These are phyloP conservation scores for Dalbergia cultrata DNA, from an alignment of 306 rosid species.

Conservation along the genomic window DNA sequence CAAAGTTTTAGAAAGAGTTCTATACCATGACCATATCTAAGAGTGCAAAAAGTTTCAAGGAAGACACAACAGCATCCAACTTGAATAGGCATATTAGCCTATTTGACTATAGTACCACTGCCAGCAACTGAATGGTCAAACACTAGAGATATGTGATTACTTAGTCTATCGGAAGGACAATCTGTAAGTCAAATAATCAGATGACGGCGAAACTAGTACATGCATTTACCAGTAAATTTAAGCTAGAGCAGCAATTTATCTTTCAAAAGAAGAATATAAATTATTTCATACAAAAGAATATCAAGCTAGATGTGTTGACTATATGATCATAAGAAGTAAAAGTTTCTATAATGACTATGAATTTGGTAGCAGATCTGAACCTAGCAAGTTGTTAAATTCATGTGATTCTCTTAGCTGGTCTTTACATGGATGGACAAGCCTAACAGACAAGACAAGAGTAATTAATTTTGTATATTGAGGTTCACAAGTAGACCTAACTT, in stretches of 20 bases:
- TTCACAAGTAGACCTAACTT: not conserved
- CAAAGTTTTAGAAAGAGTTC: not conserved
- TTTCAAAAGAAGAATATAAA: not conserved
- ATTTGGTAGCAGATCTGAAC: not conserved
- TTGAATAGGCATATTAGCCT: constrained; percentile 6
- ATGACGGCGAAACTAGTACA: not conserved
- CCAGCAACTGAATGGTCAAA: constrained; percentile 31
- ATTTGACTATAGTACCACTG: constrained; percentile 21
- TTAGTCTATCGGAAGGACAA: not conserved
- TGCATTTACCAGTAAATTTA: constrained; percentile 13
- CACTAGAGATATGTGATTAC: not conserved
- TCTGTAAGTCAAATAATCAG: not conserved
- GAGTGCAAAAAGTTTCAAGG: not conserved
- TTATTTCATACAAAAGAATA: not conserved
- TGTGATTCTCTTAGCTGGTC: constrained; percentile 5
- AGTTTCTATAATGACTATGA: not conserved
- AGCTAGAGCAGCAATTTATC: constrained; percentile 3
- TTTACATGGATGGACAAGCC: constrained; percentile 2
- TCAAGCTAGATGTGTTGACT: not conserved
- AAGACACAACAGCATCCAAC: not conserved
- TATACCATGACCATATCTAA: constrained; percentile 4
- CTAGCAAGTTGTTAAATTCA: not conserved
- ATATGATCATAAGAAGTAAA: constrained; percentile 1
- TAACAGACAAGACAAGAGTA: not conserved
- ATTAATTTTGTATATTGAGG: not conserved